Evolutionary conservation across 176 grass and related monocot genomes (phyloP).

Genomic region (Eremochloa ophiuroides): DNA sequence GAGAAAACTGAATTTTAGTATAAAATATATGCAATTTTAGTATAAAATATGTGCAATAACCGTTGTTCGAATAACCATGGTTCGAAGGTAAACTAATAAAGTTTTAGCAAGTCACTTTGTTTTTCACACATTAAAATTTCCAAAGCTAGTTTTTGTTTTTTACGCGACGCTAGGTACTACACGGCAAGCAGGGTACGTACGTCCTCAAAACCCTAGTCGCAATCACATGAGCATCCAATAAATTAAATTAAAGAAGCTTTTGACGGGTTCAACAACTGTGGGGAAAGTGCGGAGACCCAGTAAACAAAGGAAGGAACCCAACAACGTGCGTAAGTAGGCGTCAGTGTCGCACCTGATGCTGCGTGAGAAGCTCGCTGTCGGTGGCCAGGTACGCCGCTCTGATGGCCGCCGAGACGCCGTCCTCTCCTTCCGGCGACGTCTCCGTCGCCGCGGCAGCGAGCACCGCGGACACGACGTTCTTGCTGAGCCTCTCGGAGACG

Average conservation of each 20-base stretch:
- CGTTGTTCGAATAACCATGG: too few relatives aligned
- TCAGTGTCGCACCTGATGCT: conserved; percentile 24
- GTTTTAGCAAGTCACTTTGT: too few relatives aligned
- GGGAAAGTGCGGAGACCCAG: neutral
- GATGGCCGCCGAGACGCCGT: conserved; percentile 46
- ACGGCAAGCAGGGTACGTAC: neutral
- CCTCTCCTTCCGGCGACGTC: neutral
- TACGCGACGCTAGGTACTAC: neutral
- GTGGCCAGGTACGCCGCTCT: conserved; percentile 59
- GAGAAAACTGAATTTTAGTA: too few relatives aligned
- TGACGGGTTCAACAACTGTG: conserved; percentile 26
- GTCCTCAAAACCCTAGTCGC: neutral
- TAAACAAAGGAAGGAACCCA: conserved; percentile 17
- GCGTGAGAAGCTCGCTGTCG: conserved; percentile 57
- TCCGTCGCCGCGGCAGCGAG: neutral
- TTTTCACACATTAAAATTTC: too few relatives aligned
- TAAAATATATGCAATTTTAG: too few relatives aligned
- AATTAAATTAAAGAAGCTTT: too few relatives aligned
- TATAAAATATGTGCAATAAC: too few relatives aligned
- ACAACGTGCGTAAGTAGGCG: too few relatives aligned
- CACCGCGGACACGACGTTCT: conserved; percentile 51
- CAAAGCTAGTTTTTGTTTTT: too few relatives aligned
- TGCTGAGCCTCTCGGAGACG: conserved; percentile 52
- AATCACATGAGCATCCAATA: neutral
- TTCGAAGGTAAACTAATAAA: too few relatives aligned